phyloP scores from a whole-genome alignment of 129 eudicot species.

The Scalesia atractyloides region DNA sequence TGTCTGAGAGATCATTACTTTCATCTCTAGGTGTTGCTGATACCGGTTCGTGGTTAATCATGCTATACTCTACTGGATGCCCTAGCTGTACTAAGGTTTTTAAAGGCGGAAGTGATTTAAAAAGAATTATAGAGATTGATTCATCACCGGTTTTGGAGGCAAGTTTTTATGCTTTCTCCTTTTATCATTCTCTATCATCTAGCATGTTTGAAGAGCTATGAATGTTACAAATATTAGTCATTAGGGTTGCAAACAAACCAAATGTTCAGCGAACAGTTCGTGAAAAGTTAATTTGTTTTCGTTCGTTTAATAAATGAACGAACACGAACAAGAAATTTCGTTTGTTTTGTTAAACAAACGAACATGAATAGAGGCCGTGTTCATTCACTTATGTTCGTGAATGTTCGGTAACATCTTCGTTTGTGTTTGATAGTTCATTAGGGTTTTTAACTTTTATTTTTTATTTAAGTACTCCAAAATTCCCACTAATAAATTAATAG shows the following conservation, averaged over 20 bases:
- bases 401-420: too few species aligned
- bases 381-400: too few species aligned
- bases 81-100: slow-evolving; percentile 71
- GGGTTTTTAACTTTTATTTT: too few species aligned
- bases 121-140: slow-evolving; percentile 46
- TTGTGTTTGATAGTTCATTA: too few species aligned
- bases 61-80: slow-evolving; percentile 64
- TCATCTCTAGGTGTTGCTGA: slow-evolving; percentile 55
- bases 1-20: slow-evolving; percentile 60
- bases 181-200: slow-evolving; percentile 2
- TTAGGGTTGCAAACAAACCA: background rate
- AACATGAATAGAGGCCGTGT: too few species aligned
- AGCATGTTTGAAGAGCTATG: slow-evolving; percentile 14
- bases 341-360: too few species aligned
- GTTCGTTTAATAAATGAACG: too few species aligned
- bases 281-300: background rate
- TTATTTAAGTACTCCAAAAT: too few species aligned
- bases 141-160: slow-evolving; percentile 67
- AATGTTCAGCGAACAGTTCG: too few species aligned
- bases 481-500: too few species aligned
- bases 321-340: too few species aligned
- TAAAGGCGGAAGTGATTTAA: slow-evolving; percentile 54
- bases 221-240: slow-evolving; percentile 13
- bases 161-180: slow-evolving; percentile 30
- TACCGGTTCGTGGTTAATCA: slow-evolving; percentile 59